Conservation (phyloP, 441 rosid species). For the Mallotus repandus region DNA sequence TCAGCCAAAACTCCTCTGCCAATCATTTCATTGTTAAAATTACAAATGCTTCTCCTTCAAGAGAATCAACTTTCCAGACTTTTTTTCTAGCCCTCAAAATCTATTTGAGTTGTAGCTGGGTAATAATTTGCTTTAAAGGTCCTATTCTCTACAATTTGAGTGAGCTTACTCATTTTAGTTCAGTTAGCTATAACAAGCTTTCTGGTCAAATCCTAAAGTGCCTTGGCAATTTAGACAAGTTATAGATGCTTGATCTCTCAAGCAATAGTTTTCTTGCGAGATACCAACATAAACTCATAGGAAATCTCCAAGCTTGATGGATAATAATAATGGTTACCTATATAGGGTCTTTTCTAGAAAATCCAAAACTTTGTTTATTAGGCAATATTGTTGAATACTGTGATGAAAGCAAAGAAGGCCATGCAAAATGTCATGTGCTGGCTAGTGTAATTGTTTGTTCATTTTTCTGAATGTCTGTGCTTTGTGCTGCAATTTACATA, state of each 20-base stretch:
- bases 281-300: constrained; percentile 36
- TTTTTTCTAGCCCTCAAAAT: constrained; percentile 26
- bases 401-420: too few relatives aligned
- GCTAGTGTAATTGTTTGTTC: too few relatives aligned
- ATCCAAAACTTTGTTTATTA: constrained; percentile 36
- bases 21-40: constrained; percentile 24
- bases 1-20: too few relatives aligned
- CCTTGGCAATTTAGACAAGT: constrained; percentile 35
- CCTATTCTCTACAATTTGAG: constrained; percentile 40
- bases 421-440: too few relatives aligned
- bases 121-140: constrained; percentile 36
- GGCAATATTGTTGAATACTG: constrained; percentile 21
- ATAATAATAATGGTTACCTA: constrained; percentile 27
- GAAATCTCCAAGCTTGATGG: constrained; percentile 38
- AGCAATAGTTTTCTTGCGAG: constrained; percentile 39
- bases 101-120: constrained; percentile 39
- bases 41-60: constrained; percentile 36
- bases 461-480: too few relatives aligned
- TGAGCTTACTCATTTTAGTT: constrained; percentile 36
- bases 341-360: constrained; percentile 40
- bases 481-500: too few relatives aligned
- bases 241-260: constrained; percentile 44
- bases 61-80: constrained; percentile 36
- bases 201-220: constrained; percentile 44
- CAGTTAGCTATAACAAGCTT: constrained; percentile 31